phyloP scores from a whole-genome alignment of 257 asterid species.

The Nicotiana attenuata region DNA sequence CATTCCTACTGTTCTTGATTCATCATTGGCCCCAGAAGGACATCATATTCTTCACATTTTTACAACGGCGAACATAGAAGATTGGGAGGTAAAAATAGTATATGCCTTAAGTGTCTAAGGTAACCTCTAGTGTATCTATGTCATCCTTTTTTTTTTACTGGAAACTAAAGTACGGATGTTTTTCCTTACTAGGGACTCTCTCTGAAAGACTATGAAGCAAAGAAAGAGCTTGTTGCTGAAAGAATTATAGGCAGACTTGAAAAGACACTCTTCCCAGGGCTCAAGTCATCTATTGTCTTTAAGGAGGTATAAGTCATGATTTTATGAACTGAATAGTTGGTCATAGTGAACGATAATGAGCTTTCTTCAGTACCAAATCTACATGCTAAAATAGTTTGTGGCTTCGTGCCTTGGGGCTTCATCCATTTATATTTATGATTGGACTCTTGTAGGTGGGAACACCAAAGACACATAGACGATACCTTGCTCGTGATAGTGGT shows the following conservation, averaged over 20 bases:
- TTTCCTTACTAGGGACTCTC: constrained; percentile 63
- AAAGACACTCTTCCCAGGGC: constrained; percentile 82
- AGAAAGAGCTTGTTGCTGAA: constrained; percentile 79
- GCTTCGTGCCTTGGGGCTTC: neutral
- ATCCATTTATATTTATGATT: constrained; percentile 1
- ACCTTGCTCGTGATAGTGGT: constrained; percentile 96
- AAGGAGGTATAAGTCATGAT: constrained; percentile 53
- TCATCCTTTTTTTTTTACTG: neutral
- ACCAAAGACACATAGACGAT: constrained; percentile 90
- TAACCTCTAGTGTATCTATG: neutral
- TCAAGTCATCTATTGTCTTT: constrained; percentile 63
- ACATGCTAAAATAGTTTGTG: neutral
- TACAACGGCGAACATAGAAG: constrained; percentile 84
- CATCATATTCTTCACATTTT: constrained; percentile 92
- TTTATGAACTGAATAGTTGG: neutral
- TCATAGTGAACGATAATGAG: neutral
- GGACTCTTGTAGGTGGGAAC: constrained; percentile 77
- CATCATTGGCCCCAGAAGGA: constrained; percentile 92
- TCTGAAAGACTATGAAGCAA: constrained; percentile 65
- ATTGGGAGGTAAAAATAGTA: constrained; percentile 67
- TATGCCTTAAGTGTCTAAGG: too few relatives aligned
- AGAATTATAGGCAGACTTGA: constrained; percentile 77
- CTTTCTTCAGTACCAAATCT: neutral
- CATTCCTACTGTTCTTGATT: constrained; percentile 90
- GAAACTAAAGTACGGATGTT: neutral